Conservation (phyloP, 371 early-diverging fungal species). For the Dinochytrium kinnereticum region DNA sequence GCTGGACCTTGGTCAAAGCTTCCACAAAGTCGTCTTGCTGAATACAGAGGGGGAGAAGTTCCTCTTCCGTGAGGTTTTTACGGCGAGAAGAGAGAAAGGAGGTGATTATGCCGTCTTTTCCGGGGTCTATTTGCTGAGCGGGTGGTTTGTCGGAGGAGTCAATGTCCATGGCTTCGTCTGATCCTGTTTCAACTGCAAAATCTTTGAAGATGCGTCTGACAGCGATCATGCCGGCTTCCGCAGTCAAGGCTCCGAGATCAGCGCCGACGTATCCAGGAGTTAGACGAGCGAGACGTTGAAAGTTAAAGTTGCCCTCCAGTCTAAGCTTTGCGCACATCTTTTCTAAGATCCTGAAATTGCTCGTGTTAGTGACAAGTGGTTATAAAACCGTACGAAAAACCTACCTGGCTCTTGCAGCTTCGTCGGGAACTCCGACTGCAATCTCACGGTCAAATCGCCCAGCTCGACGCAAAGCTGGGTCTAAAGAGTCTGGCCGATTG, state of each 20-base stretch:
- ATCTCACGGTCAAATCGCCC: slow-evolving; percentile 99
- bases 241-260: slow-evolving; percentile 94
- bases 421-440: slow-evolving; percentile 97
- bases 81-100: slow-evolving; percentile 16
- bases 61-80: slow-evolving; percentile 72
- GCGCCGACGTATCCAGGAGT: slow-evolving; percentile 99
- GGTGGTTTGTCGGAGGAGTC: slow-evolving; percentile 25
- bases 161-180: slow-evolving; percentile 63
- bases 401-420: slow-evolving; percentile 86
- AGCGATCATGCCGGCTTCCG: slow-evolving; percentile 97
- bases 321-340: slow-evolving; percentile 90
- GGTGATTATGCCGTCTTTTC: slow-evolving; percentile 9
- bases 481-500: slow-evolving; percentile 97
- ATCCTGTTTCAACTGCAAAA: slow-evolving; percentile 28
- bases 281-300: slow-evolving; percentile 84
- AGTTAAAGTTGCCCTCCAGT: slow-evolving; percentile 88
- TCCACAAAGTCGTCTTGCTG: slow-evolving; percentile 87
- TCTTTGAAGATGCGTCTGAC: slow-evolving; percentile 88
- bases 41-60: slow-evolving; percentile 86
- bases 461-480: slow-evolving; percentile 96
- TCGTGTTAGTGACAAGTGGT: neutral
- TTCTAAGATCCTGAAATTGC: slow-evolving; percentile 72
- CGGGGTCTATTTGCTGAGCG: neutral
- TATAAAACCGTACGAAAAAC: slow-evolving; percentile 5
- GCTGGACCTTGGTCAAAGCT: slow-evolving; percentile 93